Evolutionary conservation across 2,329 filamentous ascomycete genomes (phyloP).

Genomic region (Corinectria fuckeliana): DNA sequence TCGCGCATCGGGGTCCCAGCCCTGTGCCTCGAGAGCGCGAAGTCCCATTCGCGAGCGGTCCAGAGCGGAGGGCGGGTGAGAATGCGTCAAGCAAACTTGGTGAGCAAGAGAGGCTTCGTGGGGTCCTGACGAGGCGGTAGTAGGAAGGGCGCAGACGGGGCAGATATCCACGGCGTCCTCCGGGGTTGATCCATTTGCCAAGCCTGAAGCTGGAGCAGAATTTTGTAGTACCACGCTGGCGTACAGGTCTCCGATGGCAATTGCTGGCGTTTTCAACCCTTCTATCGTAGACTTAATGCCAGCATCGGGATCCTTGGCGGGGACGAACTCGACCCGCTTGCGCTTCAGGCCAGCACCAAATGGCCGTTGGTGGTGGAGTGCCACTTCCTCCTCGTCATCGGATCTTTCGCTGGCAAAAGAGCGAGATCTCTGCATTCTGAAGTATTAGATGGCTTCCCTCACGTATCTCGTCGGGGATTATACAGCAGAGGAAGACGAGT

Average conservation of each 20-base stretch:
- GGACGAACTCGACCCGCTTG: constrained; percentile 63
- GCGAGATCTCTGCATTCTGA: constrained; percentile 32
- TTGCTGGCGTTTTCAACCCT: constrained; percentile 21
- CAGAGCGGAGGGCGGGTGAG: constrained; percentile 74
- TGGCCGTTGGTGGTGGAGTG: constrained; percentile 59
- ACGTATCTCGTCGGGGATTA: too few species aligned
- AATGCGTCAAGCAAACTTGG: constrained; percentile 72
- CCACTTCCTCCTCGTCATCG: constrained; percentile 53
- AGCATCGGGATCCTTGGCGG: constrained; percentile 51
- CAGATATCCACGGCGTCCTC: constrained; percentile 36
- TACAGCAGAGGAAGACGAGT: too few species aligned
- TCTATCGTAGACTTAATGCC: constrained; percentile 24
- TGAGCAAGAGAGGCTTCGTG: constrained; percentile 73
- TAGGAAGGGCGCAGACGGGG: constrained; percentile 45
- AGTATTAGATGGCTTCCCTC: too few species aligned
- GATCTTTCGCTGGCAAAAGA: constrained; percentile 33
- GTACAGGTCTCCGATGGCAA: constrained; percentile 63
- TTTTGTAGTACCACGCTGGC: constrained; percentile 67
- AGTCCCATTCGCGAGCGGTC: constrained; percentile 75
- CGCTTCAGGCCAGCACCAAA: constrained; percentile 65
- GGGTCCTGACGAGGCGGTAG: constrained; percentile 40
- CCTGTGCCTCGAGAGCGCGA: constrained; percentile 67
- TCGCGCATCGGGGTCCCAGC: constrained; percentile 78
- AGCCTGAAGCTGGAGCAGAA: constrained; percentile 14
- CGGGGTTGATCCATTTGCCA: neutral